Evolutionary conservation across 176 grass and related monocot species (phyloP).

Genomic region (Rhynchospora breviuscula): DNA sequence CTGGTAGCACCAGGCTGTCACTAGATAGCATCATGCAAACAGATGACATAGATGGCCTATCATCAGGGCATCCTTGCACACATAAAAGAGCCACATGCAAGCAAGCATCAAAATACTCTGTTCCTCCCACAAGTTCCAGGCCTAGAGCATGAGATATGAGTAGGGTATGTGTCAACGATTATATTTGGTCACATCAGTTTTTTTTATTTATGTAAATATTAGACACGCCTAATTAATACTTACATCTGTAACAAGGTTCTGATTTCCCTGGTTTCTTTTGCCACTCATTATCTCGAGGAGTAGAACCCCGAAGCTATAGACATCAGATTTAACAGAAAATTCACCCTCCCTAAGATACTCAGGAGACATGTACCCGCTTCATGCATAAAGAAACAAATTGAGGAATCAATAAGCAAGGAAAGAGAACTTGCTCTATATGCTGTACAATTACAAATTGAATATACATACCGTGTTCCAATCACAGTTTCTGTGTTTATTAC

Average conservation of each 20-base stretch:
- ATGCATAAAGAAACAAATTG: neutral
- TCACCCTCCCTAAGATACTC: constrained; percentile 23
- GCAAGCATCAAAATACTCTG: neutral
- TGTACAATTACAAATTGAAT: neutral
- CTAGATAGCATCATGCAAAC: constrained; percentile 1
- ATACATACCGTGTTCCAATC: constrained; percentile 42
- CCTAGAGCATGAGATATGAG: neutral
- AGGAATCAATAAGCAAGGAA: neutral
- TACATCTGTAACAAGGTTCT: constrained; percentile 51
- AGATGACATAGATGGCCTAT: neutral
- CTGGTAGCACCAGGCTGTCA: neutral
- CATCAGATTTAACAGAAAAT: constrained; percentile 54
- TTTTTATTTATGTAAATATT: neutral
- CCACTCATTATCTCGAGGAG: constrained; percentile 43
- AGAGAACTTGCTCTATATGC: neutral
- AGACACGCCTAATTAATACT: neutral
- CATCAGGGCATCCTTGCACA: neutral
- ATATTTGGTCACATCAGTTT: neutral
- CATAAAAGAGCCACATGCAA: neutral
- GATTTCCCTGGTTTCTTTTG: constrained; percentile 24
- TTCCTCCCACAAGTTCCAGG: neutral
- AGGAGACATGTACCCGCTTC: constrained; percentile 25
- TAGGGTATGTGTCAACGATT: neutral
- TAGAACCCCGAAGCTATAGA: constrained; percentile 56
- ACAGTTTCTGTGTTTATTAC: constrained; percentile 32